A percentile compares a stretch with the other conserved stretches of the same genome.
These are phyloP conservation scores for Euphorbia tirucalli DNA, from an alignment of 345 rosid species.

Conservation along the genomic window DNA sequence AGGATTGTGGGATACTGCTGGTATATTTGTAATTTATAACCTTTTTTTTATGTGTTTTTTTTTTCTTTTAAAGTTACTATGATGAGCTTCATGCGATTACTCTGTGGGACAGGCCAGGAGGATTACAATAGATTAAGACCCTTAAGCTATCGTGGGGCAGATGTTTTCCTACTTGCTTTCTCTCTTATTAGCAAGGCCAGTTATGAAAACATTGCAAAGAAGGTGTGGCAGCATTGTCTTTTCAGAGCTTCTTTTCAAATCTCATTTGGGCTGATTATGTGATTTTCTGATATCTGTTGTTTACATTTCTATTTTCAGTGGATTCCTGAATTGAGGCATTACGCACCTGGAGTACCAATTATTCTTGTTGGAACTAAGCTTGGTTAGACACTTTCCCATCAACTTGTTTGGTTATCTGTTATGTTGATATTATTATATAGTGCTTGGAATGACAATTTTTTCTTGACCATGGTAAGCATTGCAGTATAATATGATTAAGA, in stretches of 20 bases:
- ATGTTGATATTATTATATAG: background rate
- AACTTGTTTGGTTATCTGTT: background rate
- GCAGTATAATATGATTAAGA: background rate
- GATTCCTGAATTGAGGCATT: slow-evolving; percentile 92
- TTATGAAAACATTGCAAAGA: slow-evolving; percentile 83
- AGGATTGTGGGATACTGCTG: slow-evolving; percentile 88
- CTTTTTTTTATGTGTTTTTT: background rate
- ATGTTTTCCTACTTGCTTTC: slow-evolving; percentile 85
- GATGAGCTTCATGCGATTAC: slow-evolving; percentile 14
- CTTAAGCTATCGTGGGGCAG: slow-evolving; percentile 90
- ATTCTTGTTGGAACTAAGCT: slow-evolving; percentile 65
- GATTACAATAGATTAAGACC: slow-evolving; percentile 91
- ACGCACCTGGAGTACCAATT: slow-evolving; percentile 68
- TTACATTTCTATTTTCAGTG: slow-evolving; percentile 49
- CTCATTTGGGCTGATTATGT: slow-evolving; percentile 6
- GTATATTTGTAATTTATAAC: slow-evolving; percentile 29
- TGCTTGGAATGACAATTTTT: background rate
- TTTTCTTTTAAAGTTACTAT: background rate
- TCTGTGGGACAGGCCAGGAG: slow-evolving; percentile 70
- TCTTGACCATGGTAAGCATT: background rate
- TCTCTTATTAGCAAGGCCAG: slow-evolving; percentile 94
- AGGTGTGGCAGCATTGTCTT: slow-evolving; percentile 36
- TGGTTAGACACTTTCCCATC: slow-evolving; percentile 35
- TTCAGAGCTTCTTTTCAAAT: slow-evolving; percentile 1
- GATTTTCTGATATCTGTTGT: slow-evolving; percentile 22